These are phyloP conservation scores for Pisolithus albus DNA, from an alignment of 768 basidiomycete species.

Conservation along the genomic window DNA sequence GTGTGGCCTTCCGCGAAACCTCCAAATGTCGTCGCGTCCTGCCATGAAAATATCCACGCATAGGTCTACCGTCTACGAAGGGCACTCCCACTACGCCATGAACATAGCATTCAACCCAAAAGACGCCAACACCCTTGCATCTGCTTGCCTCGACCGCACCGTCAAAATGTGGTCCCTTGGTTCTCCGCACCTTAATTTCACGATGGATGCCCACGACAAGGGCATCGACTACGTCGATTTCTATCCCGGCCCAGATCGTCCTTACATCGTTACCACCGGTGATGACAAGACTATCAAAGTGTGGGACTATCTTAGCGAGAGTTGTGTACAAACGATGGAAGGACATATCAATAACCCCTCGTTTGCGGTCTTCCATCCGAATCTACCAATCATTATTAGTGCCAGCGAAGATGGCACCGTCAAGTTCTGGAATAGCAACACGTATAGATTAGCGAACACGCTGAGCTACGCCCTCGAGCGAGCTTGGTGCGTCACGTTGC, in stretches of 20 bases:
- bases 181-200: constrained; percentile 81
- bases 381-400: constrained; percentile 85
- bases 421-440: constrained; percentile 97
- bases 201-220: constrained; percentile 97
- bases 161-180: constrained; percentile 98
- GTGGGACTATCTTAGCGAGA: constrained; percentile 98
- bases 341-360: constrained; percentile 98
- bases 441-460: constrained; percentile 94
- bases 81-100: constrained; percentile 99
- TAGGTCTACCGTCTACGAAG: constrained; percentile 72
- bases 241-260: constrained; percentile 95
- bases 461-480: constrained; percentile 92
- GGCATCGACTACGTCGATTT: constrained; percentile 99
- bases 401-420: constrained; percentile 96
- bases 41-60: neutral
- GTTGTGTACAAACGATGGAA: constrained; percentile 95
- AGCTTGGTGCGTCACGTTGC: constrained; percentile 88
- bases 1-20: no score
- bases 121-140: constrained; percentile 94
- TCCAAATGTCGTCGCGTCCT: neutral
- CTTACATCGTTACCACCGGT: constrained; percentile 92
- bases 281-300: constrained; percentile 98
- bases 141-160: constrained; percentile 94
- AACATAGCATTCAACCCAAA: constrained; percentile 96
- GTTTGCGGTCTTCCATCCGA: constrained; percentile 95